Conservation (phyloP, 768 basidiomycete species). For the Lactarius hatsudake region DNA sequence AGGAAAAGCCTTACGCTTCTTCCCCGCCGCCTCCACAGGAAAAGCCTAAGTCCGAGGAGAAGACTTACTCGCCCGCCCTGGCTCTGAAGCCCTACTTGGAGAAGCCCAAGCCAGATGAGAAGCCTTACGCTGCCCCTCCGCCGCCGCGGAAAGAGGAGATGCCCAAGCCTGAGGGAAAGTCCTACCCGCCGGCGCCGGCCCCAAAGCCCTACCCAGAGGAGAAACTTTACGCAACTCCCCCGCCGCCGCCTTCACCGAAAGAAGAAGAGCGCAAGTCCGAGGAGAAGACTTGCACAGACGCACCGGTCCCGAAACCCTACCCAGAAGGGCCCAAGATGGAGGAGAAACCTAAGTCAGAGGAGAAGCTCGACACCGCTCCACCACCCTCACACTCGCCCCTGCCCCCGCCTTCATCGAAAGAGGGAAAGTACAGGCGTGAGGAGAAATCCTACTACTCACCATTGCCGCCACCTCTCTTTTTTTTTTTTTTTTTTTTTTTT, state of each 20-base stretch:
- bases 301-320: not conserved
- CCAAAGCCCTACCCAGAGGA: not conserved
- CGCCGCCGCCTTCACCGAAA: not conserved
- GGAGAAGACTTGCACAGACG: constrained; percentile 4
- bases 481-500: too few species aligned
- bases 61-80: not conserved
- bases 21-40: too few species aligned
- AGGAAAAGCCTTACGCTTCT: not conserved
- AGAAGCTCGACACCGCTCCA: not conserved
- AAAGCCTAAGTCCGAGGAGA: too few species aligned
- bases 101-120: not conserved
- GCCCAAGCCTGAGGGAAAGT: not conserved
- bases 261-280: not conserved
- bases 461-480: not conserved
- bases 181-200: not conserved
- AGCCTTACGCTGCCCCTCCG: not conserved
- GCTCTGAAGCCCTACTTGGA: not conserved
- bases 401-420: not conserved
- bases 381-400: not conserved
- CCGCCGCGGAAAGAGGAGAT: not conserved
- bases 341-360: not conserved
- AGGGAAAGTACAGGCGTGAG: not conserved
- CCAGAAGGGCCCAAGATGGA: not conserved
- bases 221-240: not conserved
- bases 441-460: not conserved